Conservation (phyloP, 257 asterid genomes). For the Solanum microdontum region DNA sequence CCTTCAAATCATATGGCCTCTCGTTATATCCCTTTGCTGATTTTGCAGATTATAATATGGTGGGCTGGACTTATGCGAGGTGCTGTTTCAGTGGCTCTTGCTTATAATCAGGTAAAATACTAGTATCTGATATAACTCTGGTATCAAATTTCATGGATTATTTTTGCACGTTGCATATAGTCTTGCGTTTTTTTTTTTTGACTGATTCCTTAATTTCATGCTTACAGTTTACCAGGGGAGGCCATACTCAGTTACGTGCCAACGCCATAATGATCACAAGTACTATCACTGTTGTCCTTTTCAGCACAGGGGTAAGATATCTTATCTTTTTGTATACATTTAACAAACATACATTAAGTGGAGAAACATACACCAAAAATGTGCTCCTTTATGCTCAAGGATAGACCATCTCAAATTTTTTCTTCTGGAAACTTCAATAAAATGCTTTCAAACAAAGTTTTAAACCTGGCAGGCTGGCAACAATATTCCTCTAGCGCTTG, state of each 20-base stretch:
- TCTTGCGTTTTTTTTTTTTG: neutral
- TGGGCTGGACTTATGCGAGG: slow-evolving; percentile 99
- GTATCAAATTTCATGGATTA: neutral
- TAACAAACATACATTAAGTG: neutral
- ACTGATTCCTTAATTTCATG: neutral
- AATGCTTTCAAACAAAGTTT: neutral
- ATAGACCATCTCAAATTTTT: neutral
- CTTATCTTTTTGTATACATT: neutral
- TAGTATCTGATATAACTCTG: neutral
- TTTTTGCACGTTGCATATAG: neutral
- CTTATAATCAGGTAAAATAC: slow-evolving; percentile 79
- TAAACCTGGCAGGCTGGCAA: neutral
- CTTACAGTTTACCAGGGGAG: slow-evolving; percentile 70
- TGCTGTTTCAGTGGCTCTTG: slow-evolving; percentile 98
- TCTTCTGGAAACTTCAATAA: neutral
- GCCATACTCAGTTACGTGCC: slow-evolving; percentile 59
- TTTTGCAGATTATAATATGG: slow-evolving; percentile 72
- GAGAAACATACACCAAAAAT: neutral
- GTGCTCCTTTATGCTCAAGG: neutral
- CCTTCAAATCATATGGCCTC: neutral
- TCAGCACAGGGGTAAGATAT: slow-evolving; percentile 85
- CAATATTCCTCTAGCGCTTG: neutral
- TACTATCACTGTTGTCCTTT: slow-evolving; percentile 89
- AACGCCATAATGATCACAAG: slow-evolving; percentile 91
- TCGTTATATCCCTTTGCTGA: neutral